Evolutionary conservation across 2,329 filamentous ascomycete species (phyloP), one percentile per base, ranked within the genome.

Genomic region (Clarireedia hainanense): DNA sequence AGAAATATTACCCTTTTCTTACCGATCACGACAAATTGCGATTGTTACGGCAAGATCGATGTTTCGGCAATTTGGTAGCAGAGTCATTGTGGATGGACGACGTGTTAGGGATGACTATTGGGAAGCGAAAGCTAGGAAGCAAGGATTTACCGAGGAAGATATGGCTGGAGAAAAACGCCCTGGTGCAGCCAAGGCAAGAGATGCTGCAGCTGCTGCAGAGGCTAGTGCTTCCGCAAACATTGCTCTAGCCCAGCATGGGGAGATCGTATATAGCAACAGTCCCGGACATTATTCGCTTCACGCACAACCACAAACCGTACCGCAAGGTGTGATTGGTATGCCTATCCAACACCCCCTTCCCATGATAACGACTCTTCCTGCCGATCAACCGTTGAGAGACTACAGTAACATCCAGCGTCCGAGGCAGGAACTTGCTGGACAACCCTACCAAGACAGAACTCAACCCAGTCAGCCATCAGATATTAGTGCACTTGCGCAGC

Each of bases 1-100:
- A 74, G 94, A 97, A 67, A 95, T 97, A 57, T 76, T 99, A 20
- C 94, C 94, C 0, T 99, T 97, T 71, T 96, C 92, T 4, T 99
- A 99, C 71, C 84, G 94, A 46, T 99, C 94, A n/a, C 84, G 94
- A 50, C 94, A 99, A 73, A 99, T 99, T 64, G 94, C 94, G 51
- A 96, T 99, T 60, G 94, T 99, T 45, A 97, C 94, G 0, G 94
- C 94, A 30, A 85, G 90, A 61, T 97, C 92, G 64, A 99, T 99
- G 94, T 99, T 97, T 72, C 85, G 94, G 45, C 94, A 99, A 71
- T 99, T 99, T 71, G 94, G 94, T 49, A 96, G 91, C 71, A 83
- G 94, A 60, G 87, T 99, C 52, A 94, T 99, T 61, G 84, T 88
- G 37, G 89, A 91, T 66, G 94, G 94, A 36, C 82, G 92, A 60